These are phyloP conservation scores for Cutaneotrichosporon curvatum DNA, from an alignment of 1,284 basidiomycete species.

Conservation along the genomic window DNA sequence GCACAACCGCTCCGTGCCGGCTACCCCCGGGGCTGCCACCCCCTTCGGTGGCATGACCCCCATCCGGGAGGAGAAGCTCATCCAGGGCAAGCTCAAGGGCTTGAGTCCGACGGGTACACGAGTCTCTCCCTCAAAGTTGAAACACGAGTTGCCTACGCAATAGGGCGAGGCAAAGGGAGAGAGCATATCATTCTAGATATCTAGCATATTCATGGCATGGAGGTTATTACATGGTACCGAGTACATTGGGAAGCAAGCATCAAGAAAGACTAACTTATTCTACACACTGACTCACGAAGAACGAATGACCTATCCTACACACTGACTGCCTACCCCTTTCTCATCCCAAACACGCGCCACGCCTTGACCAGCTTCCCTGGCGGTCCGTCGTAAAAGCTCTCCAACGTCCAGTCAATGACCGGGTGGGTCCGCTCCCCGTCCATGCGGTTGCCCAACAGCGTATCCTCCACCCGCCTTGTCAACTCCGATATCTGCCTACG, in stretches of 20 bases:
- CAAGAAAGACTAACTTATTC: no score
- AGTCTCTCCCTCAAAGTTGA: background rate
- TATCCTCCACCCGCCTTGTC: conserved; percentile 10
- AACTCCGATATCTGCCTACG: conserved; percentile 8
- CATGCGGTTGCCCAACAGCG: conserved; percentile 25
- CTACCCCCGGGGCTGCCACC: conserved; percentile 39
- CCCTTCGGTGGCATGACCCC: conserved; percentile 33
- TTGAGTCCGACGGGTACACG: conserved; percentile 5
- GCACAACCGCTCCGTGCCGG: conserved; percentile 43
- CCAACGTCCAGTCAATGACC: conserved; percentile 28
- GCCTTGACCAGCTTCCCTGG: conserved; percentile 4
- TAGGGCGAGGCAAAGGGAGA: background rate
- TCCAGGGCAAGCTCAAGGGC: conserved; percentile 14
- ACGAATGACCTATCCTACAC: no score
- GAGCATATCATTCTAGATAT: no score
- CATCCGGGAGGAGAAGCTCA: conserved; percentile 24
- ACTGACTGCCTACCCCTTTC: background rate
- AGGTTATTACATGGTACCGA: no score
- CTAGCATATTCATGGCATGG: no score
- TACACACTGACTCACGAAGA: no score
- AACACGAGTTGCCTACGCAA: background rate
- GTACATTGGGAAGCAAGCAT: no score
- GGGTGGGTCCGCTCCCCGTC: conserved; percentile 22
- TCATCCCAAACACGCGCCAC: conserved; percentile 13
- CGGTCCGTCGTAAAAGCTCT: conserved; percentile 8